Evolutionary conservation across 2,329 filamentous ascomycete genomes (phyloP), one percentile per base, ranked within the genome.

Genomic region (Ophiosphaerella narmari): DNA sequence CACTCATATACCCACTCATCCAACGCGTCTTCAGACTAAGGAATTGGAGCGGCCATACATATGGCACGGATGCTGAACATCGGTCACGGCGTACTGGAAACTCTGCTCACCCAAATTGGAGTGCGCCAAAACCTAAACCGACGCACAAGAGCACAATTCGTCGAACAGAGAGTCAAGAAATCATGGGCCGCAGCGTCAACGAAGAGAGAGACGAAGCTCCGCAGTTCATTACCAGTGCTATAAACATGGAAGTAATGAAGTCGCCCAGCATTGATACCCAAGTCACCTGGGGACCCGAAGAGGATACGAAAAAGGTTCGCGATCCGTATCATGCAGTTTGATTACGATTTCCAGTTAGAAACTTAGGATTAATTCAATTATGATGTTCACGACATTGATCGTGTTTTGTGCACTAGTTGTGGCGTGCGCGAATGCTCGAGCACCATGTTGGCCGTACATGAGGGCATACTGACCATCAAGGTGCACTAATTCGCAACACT

Each of bases 1-100:
- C 84, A 0, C 80, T 85, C 41, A 80, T 78, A 54, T 86, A 82
- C 78, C 80, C 81, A 0, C 73, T 86, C 16, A 74, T 84, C 26
- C 78, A 81, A 37, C 75, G 77, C 7, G 50, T 80, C 47, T 77
- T 79, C 64, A 67, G 67, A 21, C 50, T 72, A 4, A 60, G 56
- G 23, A 70, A 63, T 52, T 72, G 67, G 68, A 68, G 50, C 51
- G 55, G 62, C 8, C 50, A 62, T n/a, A 60, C 63, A 2, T 62
- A 65, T 39, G 34, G 24, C 29, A 43, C 39, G 7, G 31, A 48
- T 14, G 13, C 46, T 23, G 47, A 51, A n/a, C 39, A 33, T 31
- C 16, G 36, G 21, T 18, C 24, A 12, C 14, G 11, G 23, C 45
- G 16, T 6, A 34, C 31, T 32, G 31, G 33, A 14, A 16, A 23